Evolutionary conservation across 164 flowering plant species (phyloP).

Genomic region (Chimonanthus praecox): DNA sequence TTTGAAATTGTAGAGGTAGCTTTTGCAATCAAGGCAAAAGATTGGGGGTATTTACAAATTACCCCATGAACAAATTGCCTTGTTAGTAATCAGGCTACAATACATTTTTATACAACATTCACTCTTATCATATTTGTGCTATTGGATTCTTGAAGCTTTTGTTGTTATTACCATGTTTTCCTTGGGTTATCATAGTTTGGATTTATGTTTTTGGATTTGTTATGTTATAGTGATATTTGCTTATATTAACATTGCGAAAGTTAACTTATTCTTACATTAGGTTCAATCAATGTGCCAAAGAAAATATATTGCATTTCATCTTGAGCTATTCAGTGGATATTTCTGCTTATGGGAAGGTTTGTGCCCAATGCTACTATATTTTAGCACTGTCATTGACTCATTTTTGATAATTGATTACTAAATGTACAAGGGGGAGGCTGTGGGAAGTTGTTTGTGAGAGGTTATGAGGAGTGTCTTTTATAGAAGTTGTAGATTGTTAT

Average conservation of each 20-base stretch:
- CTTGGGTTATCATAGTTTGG: background rate
- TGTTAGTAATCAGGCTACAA: background rate
- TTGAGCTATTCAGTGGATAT: conserved; percentile 49
- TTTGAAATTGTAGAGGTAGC: too few species aligned
- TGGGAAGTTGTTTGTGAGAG: too few species aligned
- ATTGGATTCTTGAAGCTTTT: background rate
- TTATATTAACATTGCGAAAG: background rate
- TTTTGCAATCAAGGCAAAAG: too few species aligned
- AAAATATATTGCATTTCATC: conserved; percentile 43
- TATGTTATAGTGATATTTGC: background rate
- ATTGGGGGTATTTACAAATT: too few species aligned
- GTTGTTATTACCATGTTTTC: background rate
- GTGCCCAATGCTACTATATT: background rate
- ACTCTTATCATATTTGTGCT: background rate
- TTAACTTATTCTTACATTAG: conserved; percentile 25
- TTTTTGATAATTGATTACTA: too few species aligned
- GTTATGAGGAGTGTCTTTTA: too few species aligned
- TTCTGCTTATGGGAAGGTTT: conserved; percentile 74
- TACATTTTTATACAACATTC: background rate
- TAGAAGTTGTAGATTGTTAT: too few species aligned
- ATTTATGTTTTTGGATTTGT: background rate
- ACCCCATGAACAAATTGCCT: too few species aligned
- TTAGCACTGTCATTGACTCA: background rate
- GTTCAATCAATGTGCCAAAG: conserved; percentile 50
- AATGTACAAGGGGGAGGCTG: too few species aligned